These are phyloP conservation scores for Melanopsichium pennsylvanicum DNA, from an alignment of 1,284 basidiomycete genomes.

Conservation along the genomic window DNA sequence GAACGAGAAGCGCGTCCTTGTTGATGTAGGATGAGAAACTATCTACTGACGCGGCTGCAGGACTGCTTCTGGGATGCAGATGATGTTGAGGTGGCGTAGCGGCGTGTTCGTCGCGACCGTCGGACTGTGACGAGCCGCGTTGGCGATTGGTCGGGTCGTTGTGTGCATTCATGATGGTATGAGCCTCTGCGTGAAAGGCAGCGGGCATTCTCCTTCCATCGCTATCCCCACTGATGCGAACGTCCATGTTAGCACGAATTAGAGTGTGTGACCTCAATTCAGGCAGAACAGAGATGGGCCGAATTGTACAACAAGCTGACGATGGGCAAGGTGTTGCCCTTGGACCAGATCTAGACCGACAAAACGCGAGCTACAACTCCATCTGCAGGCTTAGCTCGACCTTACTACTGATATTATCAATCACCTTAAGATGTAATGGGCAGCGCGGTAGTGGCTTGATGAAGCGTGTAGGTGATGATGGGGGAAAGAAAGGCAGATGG, in stretches of 20 bases:
- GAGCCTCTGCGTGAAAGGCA: conserved; percentile 5
- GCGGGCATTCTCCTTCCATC: conserved; percentile 14
- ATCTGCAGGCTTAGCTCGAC: conserved; percentile 1
- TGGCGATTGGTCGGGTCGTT: conserved; percentile 10
- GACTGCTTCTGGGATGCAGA: conserved; percentile 30
- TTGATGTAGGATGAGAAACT: conserved; percentile 54
- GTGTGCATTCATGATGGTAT: not conserved
- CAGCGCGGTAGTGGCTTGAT: too few species aligned
- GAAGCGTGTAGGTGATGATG: too few species aligned
- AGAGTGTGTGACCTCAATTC: too few species aligned
- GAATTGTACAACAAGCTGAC: too few species aligned
- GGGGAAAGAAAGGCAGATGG: too few species aligned
- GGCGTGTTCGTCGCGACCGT: conserved; percentile 17
- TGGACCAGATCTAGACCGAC: conserved; percentile 4
- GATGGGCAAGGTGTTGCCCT: too few species aligned
- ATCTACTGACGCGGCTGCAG: conserved; percentile 45
- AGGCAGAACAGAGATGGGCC: too few species aligned
- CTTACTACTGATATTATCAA: too few species aligned
- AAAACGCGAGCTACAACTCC: conserved; percentile 5
- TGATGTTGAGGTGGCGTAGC: conserved; percentile 22
- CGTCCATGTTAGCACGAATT: conserved; percentile 26
- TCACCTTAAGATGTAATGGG: too few species aligned
- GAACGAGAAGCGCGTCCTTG: conserved; percentile 43
- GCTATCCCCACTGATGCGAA: conserved; percentile 4
- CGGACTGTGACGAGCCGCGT: conserved; percentile 29